Evolutionary conservation across 2,329 filamentous ascomycete genomes (phyloP), one percentile per base, ranked within the genome.

Genomic region (Cordyceps javanica): DNA sequence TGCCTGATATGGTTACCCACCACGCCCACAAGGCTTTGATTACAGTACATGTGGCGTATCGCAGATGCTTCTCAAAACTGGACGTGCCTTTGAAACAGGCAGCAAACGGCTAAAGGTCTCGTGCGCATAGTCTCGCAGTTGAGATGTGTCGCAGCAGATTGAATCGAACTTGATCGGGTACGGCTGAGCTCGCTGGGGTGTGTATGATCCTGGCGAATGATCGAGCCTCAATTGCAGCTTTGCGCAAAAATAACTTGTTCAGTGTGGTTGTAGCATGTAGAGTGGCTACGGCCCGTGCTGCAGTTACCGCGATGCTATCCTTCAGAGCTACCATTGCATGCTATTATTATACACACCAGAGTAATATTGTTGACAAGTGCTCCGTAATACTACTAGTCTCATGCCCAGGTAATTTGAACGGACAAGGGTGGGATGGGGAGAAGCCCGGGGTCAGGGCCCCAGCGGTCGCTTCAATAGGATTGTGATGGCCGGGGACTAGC

Each of bases 161-260:
- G 25, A 30, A 55, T 55, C 53, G 53, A 39, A 25, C 42, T 38
- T 48, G 44, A 48, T 55, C 53, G 53, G 42, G 41, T 8, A 48
- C 44, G 34, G 42, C 53, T 48, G 53, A 32, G 9, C 42, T 38
- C 23, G 42, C 42, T 30, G 34, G 53, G 53, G 53, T 55, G 26
- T 39, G n/a, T 30, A 21, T 48, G 34, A 48, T 48, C 53, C 53
- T 39, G 34, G 53, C 42, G 53, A 55, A 55, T 48, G 34, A 55
- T 55, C 53, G 53, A 55, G 53, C 42, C 42, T 55, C 53, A 55
- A 48, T 23, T 55, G 53, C 42, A 48, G 53, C 42, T 48, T 32
- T 13, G 16, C 6, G 41, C 30, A 55, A 25, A 55, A 46, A 55
- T 25, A 46, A 30, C 10, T 48, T 14, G 42, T 32, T 39, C 53